phyloP scores from a whole-genome alignment of 306 rosid species.

The Glycine latifolia region DNA sequence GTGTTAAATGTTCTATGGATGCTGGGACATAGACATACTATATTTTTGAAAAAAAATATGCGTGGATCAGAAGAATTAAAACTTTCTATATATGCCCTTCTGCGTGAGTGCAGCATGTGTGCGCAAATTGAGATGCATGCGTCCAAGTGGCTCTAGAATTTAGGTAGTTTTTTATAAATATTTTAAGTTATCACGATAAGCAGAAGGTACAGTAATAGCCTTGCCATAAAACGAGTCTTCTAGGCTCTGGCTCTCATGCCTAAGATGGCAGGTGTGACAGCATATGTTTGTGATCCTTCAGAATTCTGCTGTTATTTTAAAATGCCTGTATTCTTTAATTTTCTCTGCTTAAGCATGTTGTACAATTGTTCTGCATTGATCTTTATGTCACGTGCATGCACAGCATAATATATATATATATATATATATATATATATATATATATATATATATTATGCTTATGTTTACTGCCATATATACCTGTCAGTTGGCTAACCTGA shows the following conservation, averaged over 20 bases:
- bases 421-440: too few species aligned
- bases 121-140: slow-evolving; percentile 50
- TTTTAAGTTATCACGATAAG: slow-evolving; percentile 31
- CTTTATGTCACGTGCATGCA: slow-evolving; percentile 12
- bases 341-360: background rate
- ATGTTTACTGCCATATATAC: too few species aligned
- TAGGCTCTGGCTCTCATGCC: slow-evolving; percentile 37
- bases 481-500: too few species aligned
- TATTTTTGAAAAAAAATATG: slow-evolving; percentile 52
- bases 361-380: background rate
- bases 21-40: slow-evolving; percentile 36
- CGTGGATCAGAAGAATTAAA: slow-evolving; percentile 53
- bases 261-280: slow-evolving; percentile 28
- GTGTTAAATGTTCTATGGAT: slow-evolving; percentile 47
- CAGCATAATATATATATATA: too few species aligned
- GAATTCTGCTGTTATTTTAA: background rate
- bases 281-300: background rate
- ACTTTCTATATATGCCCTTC: background rate
- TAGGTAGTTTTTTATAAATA: slow-evolving; percentile 21
- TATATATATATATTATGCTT: too few species aligned
- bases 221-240: slow-evolving; percentile 1
- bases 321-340: slow-evolving; percentile 24
- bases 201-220: background rate
- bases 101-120: slow-evolving; percentile 12
- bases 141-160: slow-evolving; percentile 45